Evolutionary conservation across 202 grass and related monocot genomes (phyloP).

Genomic region (Hordeum pubiflorum): DNA sequence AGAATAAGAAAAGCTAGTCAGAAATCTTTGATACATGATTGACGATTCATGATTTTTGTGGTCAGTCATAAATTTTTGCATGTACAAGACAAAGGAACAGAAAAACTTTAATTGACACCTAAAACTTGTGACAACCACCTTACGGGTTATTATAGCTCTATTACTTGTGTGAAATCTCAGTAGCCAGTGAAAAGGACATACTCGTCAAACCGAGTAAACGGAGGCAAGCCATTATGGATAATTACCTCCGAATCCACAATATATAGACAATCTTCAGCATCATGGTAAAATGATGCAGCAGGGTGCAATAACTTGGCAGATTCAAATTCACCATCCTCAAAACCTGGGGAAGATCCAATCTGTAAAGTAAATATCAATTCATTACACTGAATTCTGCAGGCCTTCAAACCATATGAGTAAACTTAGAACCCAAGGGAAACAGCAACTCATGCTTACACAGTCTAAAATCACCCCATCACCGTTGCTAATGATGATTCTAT

Average conservation of each 20-base stretch:
- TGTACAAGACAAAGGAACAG: background rate
- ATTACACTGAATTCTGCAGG: conserved; percentile 3
- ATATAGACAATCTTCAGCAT: conserved; percentile 63
- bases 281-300: conserved; percentile 68
- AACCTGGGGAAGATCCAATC: conserved; percentile 81
- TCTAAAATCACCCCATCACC: conserved; percentile 62
- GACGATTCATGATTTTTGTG: background rate
- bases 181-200: background rate
- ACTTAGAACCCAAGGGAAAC: conserved; percentile 5
- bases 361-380: conserved; percentile 28
- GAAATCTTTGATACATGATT: background rate
- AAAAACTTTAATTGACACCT: background rate
- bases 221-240: background rate
- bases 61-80: background rate
- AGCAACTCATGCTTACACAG: conserved; percentile 45
- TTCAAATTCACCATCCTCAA: conserved; percentile 96
- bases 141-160: background rate
- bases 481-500: conserved; percentile 78
- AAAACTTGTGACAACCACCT: background rate
- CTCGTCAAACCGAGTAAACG: background rate
- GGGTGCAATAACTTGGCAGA: conserved; percentile 68
- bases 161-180: background rate
- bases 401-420: background rate
- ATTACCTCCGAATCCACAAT: conserved; percentile 90
- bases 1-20: background rate